Base-by-base conservation (phyloP, 2,329 filamentous ascomycete genomes). In the Epichloe scottii region DNA sequence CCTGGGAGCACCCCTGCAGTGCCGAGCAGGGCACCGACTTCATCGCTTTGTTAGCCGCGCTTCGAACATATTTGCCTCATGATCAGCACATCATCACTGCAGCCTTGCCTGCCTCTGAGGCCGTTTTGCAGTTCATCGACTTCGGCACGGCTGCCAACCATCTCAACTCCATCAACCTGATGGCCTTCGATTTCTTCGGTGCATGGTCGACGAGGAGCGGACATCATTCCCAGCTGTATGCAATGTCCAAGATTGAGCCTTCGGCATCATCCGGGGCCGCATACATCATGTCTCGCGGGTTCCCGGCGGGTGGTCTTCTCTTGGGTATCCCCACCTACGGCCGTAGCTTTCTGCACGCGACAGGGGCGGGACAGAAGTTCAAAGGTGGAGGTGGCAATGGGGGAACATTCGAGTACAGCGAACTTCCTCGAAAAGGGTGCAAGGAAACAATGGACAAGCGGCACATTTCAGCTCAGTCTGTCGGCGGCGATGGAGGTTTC, bases 111-210 rank as follows among this genome's bases (percentile, higher is more conserved):
- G 84, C 83, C 11, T 78, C 75, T 40, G 74, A 78, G 62, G 78
- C 79, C 68, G 75, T 82, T 0, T 70, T 93, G 50, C 77, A 80
- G 58, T 75, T 84, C 60, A 85, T 91, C 62, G 78, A 89, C 61
- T 70, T 91, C 11, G 68, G 66, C 21, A 70, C 73, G 51, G 78
- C 82, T 11, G 75, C 82, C 47, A 69, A 77, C 44, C 82, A 86
- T 57, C 72, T 93, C 37, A 85, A 91, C 65, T 76, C 83, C 55
- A 70, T 93, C 63, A 91, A 91, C 63, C 69, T 93, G 37, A 88
- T 85, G 78, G 79, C 86, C 1, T 93, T 89, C 66, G 87, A 93
- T 65, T 87, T 90, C 61, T 81, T 78, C 26, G 86, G 87, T 1
- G 72, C 79, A 3, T 90, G 86, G 86, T 78, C 77, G 1, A 63